phyloP scores from a whole-genome alignment of 192 early-diverging fungal genomes.

The Powellomyces hirtus region DNA sequence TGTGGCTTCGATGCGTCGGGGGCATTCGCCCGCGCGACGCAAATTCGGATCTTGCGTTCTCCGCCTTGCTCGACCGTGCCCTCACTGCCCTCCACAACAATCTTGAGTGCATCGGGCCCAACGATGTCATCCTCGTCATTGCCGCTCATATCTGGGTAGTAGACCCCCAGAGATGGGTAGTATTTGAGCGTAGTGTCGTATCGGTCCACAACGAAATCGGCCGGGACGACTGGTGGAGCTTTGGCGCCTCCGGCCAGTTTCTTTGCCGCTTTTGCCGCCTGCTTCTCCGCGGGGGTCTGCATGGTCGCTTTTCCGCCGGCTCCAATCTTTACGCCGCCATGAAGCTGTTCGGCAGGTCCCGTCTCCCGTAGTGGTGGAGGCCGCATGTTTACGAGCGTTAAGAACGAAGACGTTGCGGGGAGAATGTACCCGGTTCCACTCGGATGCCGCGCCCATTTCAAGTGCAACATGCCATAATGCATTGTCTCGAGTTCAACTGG shows the following conservation, averaged over 20 bases:
- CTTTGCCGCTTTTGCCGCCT: background rate
- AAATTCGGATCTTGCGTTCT: constrained; percentile 22
- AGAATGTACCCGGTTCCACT: background rate
- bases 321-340: background rate
- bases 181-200: constrained; percentile 35
- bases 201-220: constrained; percentile 44
- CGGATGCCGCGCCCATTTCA: constrained; percentile 11
- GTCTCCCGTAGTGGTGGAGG: background rate
- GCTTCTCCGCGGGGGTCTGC: constrained; percentile 1
- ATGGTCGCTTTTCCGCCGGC: background rate
- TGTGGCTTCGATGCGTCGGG: background rate
- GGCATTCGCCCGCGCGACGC: background rate
- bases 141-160: constrained; percentile 22
- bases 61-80: constrained; percentile 42
- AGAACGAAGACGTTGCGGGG: background rate
- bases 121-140: background rate
- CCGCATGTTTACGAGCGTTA: constrained; percentile 9
- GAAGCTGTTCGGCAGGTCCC: background rate
- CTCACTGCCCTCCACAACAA: constrained; percentile 24
- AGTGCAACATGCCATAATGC: background rate
- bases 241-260: background rate
- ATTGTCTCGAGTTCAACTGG: constrained; percentile 8
- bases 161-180: constrained; percentile 12
- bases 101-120: background rate
- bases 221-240: constrained; percentile 12